Conservation (phyloP, 2,329 filamentous ascomycete genomes). For the Mollisia scopiformis region DNA sequence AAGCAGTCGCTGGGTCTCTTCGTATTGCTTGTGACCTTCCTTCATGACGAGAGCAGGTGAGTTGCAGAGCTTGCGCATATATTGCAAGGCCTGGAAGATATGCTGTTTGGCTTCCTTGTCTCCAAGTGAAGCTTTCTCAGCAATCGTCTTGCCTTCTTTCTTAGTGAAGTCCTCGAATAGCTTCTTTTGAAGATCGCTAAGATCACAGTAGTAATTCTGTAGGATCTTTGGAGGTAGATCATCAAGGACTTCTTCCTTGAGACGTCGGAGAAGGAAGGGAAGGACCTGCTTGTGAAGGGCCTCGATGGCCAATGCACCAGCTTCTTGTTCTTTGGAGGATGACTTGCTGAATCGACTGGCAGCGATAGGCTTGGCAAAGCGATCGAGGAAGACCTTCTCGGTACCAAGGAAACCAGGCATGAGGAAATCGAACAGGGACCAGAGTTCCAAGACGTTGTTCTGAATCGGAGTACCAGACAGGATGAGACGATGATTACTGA, state of each 20-base stretch:
- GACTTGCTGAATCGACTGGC: slow-evolving; percentile 95
- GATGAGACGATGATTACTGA: slow-evolving; percentile 93
- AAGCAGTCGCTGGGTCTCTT: slow-evolving; percentile 81
- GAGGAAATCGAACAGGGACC: slow-evolving; percentile 97
- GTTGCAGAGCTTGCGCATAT: slow-evolving; percentile 99
- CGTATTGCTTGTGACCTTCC: slow-evolving; percentile 87
- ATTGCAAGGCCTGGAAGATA: slow-evolving; percentile 98
- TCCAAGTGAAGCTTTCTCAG: slow-evolving; percentile 78
- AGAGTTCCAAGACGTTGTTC: slow-evolving; percentile 95
- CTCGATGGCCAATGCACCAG: slow-evolving; percentile 92
- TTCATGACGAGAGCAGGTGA: slow-evolving; percentile 96
- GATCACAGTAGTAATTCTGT: slow-evolving; percentile 98
- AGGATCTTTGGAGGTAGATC: slow-evolving; percentile 97
- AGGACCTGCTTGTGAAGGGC: slow-evolving; percentile 98
- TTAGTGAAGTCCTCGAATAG: slow-evolving; percentile 96
- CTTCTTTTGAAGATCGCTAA: slow-evolving; percentile 91
- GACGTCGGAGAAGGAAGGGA: slow-evolving; percentile 90
- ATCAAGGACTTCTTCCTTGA: slow-evolving; percentile 97
- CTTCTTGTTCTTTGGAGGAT: slow-evolving; percentile 97
- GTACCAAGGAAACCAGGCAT: slow-evolving; percentile 98
- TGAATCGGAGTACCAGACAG: slow-evolving; percentile 97
- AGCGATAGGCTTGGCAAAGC: slow-evolving; percentile 87
- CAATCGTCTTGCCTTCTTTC: slow-evolving; percentile 87
- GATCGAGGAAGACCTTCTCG: slow-evolving; percentile 92
- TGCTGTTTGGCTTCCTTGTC: slow-evolving; percentile 97